Conservation (phyloP, 2,329 filamentous ascomycete species). For the Aspergillus floridensis region DNA sequence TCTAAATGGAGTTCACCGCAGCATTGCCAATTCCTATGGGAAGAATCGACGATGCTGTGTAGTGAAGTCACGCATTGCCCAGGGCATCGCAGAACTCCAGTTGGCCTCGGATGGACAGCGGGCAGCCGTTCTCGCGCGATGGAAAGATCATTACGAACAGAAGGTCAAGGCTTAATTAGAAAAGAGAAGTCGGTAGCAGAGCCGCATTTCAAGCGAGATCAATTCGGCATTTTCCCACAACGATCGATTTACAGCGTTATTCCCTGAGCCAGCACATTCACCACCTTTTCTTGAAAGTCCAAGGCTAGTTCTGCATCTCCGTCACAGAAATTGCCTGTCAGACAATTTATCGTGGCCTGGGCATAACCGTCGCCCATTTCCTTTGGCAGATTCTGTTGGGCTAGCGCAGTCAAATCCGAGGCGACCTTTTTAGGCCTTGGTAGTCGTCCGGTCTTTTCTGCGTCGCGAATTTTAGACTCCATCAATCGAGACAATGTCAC, state of each 20-base stretch:
- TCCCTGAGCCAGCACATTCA: constrained; percentile 3
- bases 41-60: constrained; percentile 8
- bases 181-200: background rate
- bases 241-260: background rate
- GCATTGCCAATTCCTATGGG: constrained; percentile 13
- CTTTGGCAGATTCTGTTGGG: constrained; percentile 19
- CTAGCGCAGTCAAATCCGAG: constrained; percentile 19
- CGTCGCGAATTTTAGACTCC: constrained; percentile 23
- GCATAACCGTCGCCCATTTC: constrained; percentile 28
- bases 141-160: background rate
- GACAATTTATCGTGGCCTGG: constrained; percentile 22
- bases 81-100: constrained; percentile 9
- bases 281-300: constrained; percentile 26
- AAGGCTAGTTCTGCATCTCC: constrained; percentile 23
- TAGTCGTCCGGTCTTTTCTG: constrained; percentile 20
- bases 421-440: constrained; percentile 22
- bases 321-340: constrained; percentile 22
- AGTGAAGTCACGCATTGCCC: constrained; percentile 11
- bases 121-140: constrained; percentile 1
- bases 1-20: constrained; percentile 8
- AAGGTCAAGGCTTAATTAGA: background rate
- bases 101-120: constrained; percentile 4
- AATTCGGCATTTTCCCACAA: background rate
- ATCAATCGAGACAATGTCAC: constrained; percentile 29
- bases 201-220: background rate